A percentile compares a stretch with the other conserved stretches of the same genome.
Conservation (phyloP, 169 alveolate genomes). For the Plasmodium relictum region DNA sequence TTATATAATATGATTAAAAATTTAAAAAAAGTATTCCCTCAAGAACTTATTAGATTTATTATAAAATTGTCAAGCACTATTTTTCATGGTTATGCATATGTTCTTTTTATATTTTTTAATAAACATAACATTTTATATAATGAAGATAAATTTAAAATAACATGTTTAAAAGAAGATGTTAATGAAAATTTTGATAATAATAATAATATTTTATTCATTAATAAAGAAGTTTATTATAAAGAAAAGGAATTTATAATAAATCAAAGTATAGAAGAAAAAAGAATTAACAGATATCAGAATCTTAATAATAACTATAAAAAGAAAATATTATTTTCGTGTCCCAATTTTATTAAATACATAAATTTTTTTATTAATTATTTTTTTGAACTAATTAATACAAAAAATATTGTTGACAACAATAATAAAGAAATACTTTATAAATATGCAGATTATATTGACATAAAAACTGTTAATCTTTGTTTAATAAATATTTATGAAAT, state of each 20-base stretch:
- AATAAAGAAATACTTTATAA: slow-evolving; percentile 59
- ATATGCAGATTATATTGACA: slow-evolving; percentile 50
- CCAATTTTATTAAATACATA: slow-evolving; percentile 53
- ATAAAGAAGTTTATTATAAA: slow-evolving; percentile 7
- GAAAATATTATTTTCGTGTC: slow-evolving; percentile 47
- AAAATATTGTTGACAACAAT: slow-evolving; percentile 44
- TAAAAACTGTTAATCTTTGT: slow-evolving; percentile 51
- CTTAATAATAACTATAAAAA: neutral
- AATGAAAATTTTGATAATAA: neutral
- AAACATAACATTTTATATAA: slow-evolving; percentile 39
- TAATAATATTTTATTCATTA: neutral
- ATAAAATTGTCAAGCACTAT: slow-evolving; percentile 45
- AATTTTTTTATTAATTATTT: slow-evolving; percentile 40
- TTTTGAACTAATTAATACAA: slow-evolving; percentile 59
- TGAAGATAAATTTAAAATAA: neutral
- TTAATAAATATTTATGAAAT: slow-evolving; percentile 60
- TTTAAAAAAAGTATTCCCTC: slow-evolving; percentile 41
- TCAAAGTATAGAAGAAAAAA: neutral
- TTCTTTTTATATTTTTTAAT: slow-evolving; percentile 44
- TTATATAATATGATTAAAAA: neutral
- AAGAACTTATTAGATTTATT: slow-evolving; percentile 54
- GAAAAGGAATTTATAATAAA: slow-evolving; percentile 2
- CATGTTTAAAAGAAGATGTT: neutral
- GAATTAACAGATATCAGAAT: neutral
- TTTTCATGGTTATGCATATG: slow-evolving; percentile 62